Base-by-base conservation (phyloP, 805 yeast species). In the Blastobotrys robertii region DNA sequence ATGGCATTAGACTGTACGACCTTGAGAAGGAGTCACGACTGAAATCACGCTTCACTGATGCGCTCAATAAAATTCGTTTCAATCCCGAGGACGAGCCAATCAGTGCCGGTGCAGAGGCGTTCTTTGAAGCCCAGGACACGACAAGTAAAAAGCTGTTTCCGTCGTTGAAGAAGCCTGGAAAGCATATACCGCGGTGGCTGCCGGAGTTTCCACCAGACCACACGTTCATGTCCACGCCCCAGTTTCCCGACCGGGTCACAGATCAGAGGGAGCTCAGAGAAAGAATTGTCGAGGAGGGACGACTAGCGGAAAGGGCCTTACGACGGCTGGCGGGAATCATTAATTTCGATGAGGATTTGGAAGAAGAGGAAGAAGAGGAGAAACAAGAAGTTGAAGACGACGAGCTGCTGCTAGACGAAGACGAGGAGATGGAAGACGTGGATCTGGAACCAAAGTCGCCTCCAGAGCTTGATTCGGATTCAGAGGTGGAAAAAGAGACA, bases 191-290 rank as follows among this genome's bases (percentile, higher is more conserved):
- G 0, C 56, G 65, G 4, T 87, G 87, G 79, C 65, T 90, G 52
- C 98, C 98, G 0, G 77, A 77, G 9, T 69, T 90, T 25, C 98
- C 98, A 1, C 95, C 97, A 0, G 95, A 86, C 54, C 94, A 88
- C 61, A 90, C 97, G 0, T 90, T 82, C 58, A 78, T 76, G 60
- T 74, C 79, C 44, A 83, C 95, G 0, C 82, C 95, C 0, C 70
- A 72, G 49, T 87, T 68, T 57, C 70, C 79, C 44, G 67, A 75
- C 16, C 68, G 79, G 14, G 63, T 79, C 11, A 73, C 79, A 1
- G 90, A 85, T 54, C 84, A 88, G 47, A 76, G 81, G 49, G 67
- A 73, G 44, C 70, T 90, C 43, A 70, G 90, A 48, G 75, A 82
- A 43, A 74, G 75, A 52, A 67, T 88, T 41, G 88, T 85, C 2